phyloP scores from a whole-genome alignment of 306 rosid genomes.

The Casuarina cunninghamiana region DNA sequence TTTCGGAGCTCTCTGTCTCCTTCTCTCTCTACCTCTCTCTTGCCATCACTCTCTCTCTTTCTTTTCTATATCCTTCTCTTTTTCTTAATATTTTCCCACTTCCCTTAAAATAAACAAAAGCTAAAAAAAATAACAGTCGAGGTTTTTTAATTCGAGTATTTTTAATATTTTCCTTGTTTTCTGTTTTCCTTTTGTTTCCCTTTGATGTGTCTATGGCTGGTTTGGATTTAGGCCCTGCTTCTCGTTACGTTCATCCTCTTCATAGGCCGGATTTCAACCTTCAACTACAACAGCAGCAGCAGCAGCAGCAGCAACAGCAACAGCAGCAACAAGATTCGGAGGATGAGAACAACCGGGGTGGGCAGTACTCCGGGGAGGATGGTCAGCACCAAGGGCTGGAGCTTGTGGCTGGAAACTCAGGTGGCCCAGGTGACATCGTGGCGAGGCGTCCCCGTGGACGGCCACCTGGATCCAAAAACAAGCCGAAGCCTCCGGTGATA shows the following conservation, averaged over 20 bases:
- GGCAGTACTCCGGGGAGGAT: constrained; percentile 47
- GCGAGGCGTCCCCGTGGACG: constrained; percentile 74
- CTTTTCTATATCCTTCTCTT: constrained; percentile 1
- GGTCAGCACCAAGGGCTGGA: constrained; percentile 51
- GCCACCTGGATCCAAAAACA: constrained; percentile 89
- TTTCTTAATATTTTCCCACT: constrained; percentile 34
- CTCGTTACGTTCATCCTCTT: constrained; percentile 66
- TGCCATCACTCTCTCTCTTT: neutral
- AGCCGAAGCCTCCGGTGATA: constrained; percentile 73
- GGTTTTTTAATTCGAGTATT: constrained; percentile 24
- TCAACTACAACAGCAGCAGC: constrained; percentile 31
- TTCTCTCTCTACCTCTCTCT: neutral
- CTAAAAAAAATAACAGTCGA: neutral
- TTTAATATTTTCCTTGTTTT: constrained; percentile 62
- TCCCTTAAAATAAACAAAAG: constrained; percentile 50
- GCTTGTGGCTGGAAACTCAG: constrained; percentile 29
- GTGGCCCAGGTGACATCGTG: constrained; percentile 42
- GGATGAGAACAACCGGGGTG: constrained; percentile 31
- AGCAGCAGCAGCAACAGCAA: constrained; percentile 21
- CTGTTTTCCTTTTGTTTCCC: constrained; percentile 49
- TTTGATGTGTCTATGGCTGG: constrained; percentile 81
- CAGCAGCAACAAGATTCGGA: constrained; percentile 41
- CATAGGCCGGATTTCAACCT: constrained; percentile 64
- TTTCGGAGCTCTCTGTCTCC: constrained; percentile 7
- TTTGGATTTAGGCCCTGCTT: constrained; percentile 79